Percentiles rank a stretch among this genome's conserved stretches.
These are phyloP conservation scores for Hermanozyma aechmeae DNA, from an alignment of 805 yeast species.

Conservation along the genomic window DNA sequence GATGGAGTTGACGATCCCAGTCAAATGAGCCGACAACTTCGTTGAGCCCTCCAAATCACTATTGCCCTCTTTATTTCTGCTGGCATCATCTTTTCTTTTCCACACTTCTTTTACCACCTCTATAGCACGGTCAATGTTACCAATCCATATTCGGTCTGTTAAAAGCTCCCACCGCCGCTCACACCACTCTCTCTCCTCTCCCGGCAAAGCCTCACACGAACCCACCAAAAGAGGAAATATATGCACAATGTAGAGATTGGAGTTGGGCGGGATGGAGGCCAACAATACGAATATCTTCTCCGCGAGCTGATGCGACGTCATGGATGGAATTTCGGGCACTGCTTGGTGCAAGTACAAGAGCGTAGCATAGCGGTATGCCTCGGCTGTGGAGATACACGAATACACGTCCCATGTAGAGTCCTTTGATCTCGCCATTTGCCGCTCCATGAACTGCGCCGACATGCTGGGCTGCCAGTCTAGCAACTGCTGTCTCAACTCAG, in stretches of 20 bases:
- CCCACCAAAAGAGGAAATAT: slow-evolving; percentile 58
- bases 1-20: neutral
- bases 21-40: neutral
- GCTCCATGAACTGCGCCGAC: slow-evolving; percentile 23
- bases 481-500: slow-evolving; percentile 42
- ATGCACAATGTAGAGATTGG: slow-evolving; percentile 49
- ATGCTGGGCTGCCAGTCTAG: slow-evolving; percentile 49
- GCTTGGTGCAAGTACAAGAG: slow-evolving; percentile 58
- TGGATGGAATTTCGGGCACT: slow-evolving; percentile 58
- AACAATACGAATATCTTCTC: slow-evolving; percentile 49
- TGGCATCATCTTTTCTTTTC: slow-evolving; percentile 48
- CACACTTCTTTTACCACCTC: slow-evolving; percentile 69
- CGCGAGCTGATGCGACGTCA: slow-evolving; percentile 45
- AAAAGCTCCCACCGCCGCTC: slow-evolving; percentile 47
- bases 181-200: slow-evolving; percentile 57
- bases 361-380: slow-evolving; percentile 55
- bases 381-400: slow-evolving; percentile 60
- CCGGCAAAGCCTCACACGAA: slow-evolving; percentile 54
- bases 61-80: neutral
- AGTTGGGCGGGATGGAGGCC: slow-evolving; percentile 53
- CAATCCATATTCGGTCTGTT: slow-evolving; percentile 49
- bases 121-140: slow-evolving; percentile 55
- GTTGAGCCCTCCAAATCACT: too few species aligned
- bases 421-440: slow-evolving; percentile 24
- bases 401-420: slow-evolving; percentile 40